phyloP scores from a whole-genome alignment of 140 eudicot genomes.

The Senecio squalidus region DNA sequence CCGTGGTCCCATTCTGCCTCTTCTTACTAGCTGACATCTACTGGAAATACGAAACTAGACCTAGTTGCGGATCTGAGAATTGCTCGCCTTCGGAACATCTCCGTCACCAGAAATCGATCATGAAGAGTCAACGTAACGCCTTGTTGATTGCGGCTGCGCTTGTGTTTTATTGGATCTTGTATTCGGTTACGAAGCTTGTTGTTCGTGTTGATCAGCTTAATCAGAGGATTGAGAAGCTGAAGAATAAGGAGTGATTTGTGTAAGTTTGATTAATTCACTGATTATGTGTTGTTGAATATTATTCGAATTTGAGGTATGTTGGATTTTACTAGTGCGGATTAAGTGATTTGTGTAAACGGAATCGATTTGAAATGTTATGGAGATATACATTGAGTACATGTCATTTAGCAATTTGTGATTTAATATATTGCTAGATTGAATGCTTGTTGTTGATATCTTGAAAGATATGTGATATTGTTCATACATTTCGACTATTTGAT shows the following conservation, averaged over 20 bases:
- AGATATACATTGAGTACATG: not conserved
- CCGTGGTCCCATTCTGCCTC: slow-evolving; percentile 69
- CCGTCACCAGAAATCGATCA: slow-evolving; percentile 75
- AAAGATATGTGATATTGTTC: no score
- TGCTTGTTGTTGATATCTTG: no score
- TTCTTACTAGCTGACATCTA: slow-evolving; percentile 63
- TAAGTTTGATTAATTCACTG: no score
- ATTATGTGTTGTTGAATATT: not conserved
- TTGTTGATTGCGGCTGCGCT: slow-evolving; percentile 65
- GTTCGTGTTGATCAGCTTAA: slow-evolving; percentile 57
- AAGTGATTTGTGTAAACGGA: not conserved
- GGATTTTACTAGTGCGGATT: no score
- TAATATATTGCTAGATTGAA: no score
- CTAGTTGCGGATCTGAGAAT: slow-evolving; percentile 43
- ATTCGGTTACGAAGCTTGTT: slow-evolving; percentile 63
- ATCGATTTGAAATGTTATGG: slow-evolving; percentile 4
- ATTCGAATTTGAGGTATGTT: slow-evolving; percentile 24
- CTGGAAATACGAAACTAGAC: slow-evolving; percentile 82
- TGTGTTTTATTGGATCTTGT: slow-evolving; percentile 72
- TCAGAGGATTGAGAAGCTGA: slow-evolving; percentile 55
- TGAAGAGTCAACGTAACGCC: slow-evolving; percentile 85
- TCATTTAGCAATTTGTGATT: not conserved
- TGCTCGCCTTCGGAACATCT: slow-evolving; percentile 71
- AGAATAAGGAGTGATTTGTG: slow-evolving; percentile 42
- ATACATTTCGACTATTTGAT: no score